These are phyloP conservation scores for Durotheca rogersii DNA, from an alignment of 495 filamentous ascomycete species.

Conservation along the genomic window DNA sequence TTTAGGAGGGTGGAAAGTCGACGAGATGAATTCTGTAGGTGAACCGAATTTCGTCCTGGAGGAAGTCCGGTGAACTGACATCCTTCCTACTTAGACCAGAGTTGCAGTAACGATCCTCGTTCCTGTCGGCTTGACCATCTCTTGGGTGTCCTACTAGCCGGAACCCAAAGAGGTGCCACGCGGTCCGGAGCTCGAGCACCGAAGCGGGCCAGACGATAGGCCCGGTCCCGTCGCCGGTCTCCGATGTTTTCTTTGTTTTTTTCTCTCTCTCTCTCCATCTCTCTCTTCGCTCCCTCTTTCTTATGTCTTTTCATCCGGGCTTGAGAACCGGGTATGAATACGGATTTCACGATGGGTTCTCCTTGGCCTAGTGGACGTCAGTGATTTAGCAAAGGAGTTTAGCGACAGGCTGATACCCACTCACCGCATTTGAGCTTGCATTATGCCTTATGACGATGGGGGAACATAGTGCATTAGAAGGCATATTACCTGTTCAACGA, in stretches of 20 bases:
- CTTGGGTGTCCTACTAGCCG: slow-evolving; percentile 22
- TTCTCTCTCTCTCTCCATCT: slow-evolving; percentile 33
- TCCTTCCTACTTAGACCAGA: slow-evolving; percentile 15
- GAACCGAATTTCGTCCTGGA: background rate
- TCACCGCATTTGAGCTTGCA: slow-evolving; percentile 34
- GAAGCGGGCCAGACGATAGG: slow-evolving; percentile 28
- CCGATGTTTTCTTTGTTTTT: slow-evolving; percentile 16
- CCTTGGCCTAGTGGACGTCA: slow-evolving; percentile 45
- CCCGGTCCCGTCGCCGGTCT: background rate
- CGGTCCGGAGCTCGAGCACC: slow-evolving; percentile 35
- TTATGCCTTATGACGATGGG: slow-evolving; percentile 27
- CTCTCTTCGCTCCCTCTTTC: slow-evolving; percentile 29
- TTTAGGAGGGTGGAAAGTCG: slow-evolving; percentile 16
- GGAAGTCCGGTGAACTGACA: slow-evolving; percentile 7
- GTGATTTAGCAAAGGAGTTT: slow-evolving; percentile 33
- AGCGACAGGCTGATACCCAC: slow-evolving; percentile 35
- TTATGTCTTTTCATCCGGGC: slow-evolving; percentile 21
- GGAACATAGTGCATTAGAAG: slow-evolving; percentile 13
- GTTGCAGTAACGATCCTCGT: slow-evolving; percentile 5
- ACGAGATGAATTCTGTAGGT: slow-evolving; percentile 32
- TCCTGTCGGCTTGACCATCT: slow-evolving; percentile 24
- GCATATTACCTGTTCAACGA: slow-evolving; percentile 31
- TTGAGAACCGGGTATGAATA: slow-evolving; percentile 2
- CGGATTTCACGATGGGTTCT: slow-evolving; percentile 12
- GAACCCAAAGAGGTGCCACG: slow-evolving; percentile 21